These are phyloP conservation scores for Adiantum capillusveneris DNA, from an alignment of 75 land plant species.

Conservation along the genomic window DNA sequence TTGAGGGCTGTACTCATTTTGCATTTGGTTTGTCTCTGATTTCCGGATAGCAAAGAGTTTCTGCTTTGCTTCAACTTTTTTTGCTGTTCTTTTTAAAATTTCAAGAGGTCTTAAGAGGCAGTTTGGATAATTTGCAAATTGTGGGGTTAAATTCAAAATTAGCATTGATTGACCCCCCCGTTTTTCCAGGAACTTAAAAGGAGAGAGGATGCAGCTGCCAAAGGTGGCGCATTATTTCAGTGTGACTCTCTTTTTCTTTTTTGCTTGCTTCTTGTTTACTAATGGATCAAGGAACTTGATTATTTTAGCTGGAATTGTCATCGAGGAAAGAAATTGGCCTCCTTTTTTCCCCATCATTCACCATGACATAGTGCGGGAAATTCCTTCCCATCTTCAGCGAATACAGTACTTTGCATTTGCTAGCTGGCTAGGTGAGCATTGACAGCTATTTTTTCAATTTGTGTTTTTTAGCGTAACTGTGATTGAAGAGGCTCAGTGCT, in stretches of 20 bases:
- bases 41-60: too few species aligned
- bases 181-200: conserved; percentile 67
- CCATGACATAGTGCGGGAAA: conserved; percentile 80
- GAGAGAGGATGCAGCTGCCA: conserved; percentile 85
- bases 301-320: conserved; percentile 76
- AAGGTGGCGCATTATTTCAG: conserved; percentile 29
- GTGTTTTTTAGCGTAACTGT: too few species aligned
- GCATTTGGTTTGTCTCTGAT: too few species aligned
- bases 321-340: conserved; percentile 94
- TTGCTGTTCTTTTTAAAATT: too few species aligned
- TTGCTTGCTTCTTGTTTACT: neutral
- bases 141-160: too few species aligned
- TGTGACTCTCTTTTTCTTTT: neutral
- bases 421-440: conserved; percentile 43
- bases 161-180: too few species aligned
- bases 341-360: conserved; percentile 87
- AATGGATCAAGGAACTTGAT: neutral
- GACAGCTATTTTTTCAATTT: neutral
- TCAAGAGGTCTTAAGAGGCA: too few species aligned
- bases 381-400: conserved; percentile 68
- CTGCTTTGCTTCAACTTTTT: too few species aligned
- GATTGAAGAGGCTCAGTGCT: too few species aligned
- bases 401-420: conserved; percentile 65
- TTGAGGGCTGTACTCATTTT: too few species aligned
- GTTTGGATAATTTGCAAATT: too few species aligned